Percentiles rank a stretch among this genome's conserved stretches.
These are phyloP conservation scores for Phytophthora agathidicida DNA, from an alignment of 352 stramenopile genomes.

Conservation along the genomic window DNA sequence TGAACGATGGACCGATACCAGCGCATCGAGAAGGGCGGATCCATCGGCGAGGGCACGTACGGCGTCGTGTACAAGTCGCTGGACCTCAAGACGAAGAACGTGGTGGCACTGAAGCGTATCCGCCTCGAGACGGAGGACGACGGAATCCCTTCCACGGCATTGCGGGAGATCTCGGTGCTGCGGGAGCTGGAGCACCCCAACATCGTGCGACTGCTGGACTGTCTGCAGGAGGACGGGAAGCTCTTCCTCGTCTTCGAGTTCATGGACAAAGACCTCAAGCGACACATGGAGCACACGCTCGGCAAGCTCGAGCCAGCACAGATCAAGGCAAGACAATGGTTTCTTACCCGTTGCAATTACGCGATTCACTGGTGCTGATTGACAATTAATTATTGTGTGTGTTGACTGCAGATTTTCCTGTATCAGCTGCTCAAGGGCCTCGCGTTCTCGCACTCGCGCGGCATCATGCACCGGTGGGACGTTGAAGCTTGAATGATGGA, in stretches of 20 bases:
- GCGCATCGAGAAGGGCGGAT: slow-evolving; percentile 93
- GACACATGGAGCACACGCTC: slow-evolving; percentile 92
- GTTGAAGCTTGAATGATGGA: neutral
- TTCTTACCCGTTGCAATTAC: too few species aligned
- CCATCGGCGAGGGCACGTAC: slow-evolving; percentile 96
- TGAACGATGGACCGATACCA: slow-evolving; percentile 88
- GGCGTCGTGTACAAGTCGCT: slow-evolving; percentile 97
- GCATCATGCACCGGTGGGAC: slow-evolving; percentile 86
- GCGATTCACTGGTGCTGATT: neutral
- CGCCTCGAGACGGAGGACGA: slow-evolving; percentile 99
- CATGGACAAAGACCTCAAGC: slow-evolving; percentile 98
- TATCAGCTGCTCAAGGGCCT: slow-evolving; percentile 90
- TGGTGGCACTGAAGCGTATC: slow-evolving; percentile 97
- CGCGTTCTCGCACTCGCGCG: slow-evolving; percentile 86
- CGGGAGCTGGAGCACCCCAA: slow-evolving; percentile 98
- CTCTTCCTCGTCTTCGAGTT: slow-evolving; percentile 99
- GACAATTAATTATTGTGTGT: neutral
- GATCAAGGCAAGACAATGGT: slow-evolving; percentile 82
- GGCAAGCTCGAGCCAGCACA: slow-evolving; percentile 60
- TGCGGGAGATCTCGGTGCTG: slow-evolving; percentile 98
- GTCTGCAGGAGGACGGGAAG: slow-evolving; percentile 94
- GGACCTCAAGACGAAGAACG: slow-evolving; percentile 90
- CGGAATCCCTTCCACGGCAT: slow-evolving; percentile 97
- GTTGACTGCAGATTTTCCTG: slow-evolving; percentile 53
- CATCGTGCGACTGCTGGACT: slow-evolving; percentile 97